phyloP scores from a whole-genome alignment of 2,329 filamentous ascomycete species.

The Aspergillus novoparasiticus region DNA sequence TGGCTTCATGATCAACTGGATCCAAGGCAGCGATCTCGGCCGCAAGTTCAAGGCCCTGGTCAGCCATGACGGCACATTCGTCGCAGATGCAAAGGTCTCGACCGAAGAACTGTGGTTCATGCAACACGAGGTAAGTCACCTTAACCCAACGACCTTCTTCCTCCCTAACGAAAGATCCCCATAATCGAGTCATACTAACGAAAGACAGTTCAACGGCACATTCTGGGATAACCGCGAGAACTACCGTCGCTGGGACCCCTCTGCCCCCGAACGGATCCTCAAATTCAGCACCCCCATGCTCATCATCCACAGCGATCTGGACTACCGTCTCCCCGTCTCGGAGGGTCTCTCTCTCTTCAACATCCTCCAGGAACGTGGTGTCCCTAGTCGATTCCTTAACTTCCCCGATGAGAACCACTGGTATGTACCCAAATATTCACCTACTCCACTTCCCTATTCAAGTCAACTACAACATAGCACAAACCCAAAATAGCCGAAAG shows the following conservation, averaged over 20 bases:
- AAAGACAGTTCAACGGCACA: conserved; percentile 48
- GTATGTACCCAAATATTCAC: conserved; percentile 22
- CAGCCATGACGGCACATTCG: conserved; percentile 85
- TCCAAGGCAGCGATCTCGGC: conserved; percentile 81
- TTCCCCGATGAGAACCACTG: conserved; percentile 76
- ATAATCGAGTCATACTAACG: background rate
- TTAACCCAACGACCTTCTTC: background rate
- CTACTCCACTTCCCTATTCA: background rate
- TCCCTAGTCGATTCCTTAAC: conserved; percentile 74
- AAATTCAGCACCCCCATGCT: conserved; percentile 82
- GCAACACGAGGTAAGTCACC: conserved; percentile 44
- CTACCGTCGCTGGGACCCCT: conserved; percentile 72
- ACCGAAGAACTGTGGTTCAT: conserved; percentile 58
- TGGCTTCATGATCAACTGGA: conserved; percentile 69
- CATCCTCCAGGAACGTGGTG: conserved; percentile 70
- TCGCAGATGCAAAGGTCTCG: conserved; percentile 53
- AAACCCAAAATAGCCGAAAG: no score
- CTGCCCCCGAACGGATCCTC: conserved; percentile 55
- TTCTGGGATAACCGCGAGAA: conserved; percentile 59
- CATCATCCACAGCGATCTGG: conserved; percentile 80
- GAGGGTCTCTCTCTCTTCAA: conserved; percentile 83
- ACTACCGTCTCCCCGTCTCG: conserved; percentile 80
- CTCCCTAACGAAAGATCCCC: background rate
- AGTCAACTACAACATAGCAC: background rate
- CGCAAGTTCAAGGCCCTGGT: conserved; percentile 85